Base-by-base conservation (phyloP, 2,329 filamentous ascomycete genomes). In the Lasiodiplodia citricola region DNA sequence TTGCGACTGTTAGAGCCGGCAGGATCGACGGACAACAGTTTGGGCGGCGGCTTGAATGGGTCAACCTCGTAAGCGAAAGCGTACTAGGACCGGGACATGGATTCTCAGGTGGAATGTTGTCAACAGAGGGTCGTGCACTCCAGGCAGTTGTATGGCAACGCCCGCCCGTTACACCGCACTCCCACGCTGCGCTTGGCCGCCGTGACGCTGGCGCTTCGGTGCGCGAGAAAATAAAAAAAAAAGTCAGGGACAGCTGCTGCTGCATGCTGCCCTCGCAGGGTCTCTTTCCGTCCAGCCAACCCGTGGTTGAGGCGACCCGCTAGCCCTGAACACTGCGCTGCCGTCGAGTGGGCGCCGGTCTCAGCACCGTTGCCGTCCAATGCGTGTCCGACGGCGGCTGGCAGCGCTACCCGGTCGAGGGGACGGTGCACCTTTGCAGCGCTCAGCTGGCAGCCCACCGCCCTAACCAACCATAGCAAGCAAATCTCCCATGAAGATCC, bases 21-120 rank as follows among this genome's bases (percentile, higher is more conserved):
- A 63, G 66, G 66, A 68, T 68, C 66, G 57, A 62, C 66, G 47
- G 56, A 51, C 65, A 56, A 58, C 56, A 25, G 60, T 52, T 64
- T 64, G 58, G 58, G 58, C 65, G 55, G 44, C 44, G 44, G 44
- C 38, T 67, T 51, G 65, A 60, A 67, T 44, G 65, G 65, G 65
- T 35, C 41, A 35, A 55, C 65, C 66, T 55, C 47, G 66, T 63
- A 51, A 62, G 66, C 66, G 65, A 66, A 44, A 54, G 66, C 66
- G 60, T 47, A 31, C 51, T 47, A 47, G 47, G 60, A 64, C 60
- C 60, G 60, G 60, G 60, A 64, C 41, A 47, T 44, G 57, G 25
- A 35, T 44, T 60, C 56, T 50, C 41, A 64, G 60, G 60, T 64
- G 63, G 63, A 66, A 66, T 66, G 63, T 66, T 66, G 63, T 66